Evolutionary conservation across 1,284 basidiomycete genomes (phyloP).

Genomic region (Inonotus hispidus): DNA sequence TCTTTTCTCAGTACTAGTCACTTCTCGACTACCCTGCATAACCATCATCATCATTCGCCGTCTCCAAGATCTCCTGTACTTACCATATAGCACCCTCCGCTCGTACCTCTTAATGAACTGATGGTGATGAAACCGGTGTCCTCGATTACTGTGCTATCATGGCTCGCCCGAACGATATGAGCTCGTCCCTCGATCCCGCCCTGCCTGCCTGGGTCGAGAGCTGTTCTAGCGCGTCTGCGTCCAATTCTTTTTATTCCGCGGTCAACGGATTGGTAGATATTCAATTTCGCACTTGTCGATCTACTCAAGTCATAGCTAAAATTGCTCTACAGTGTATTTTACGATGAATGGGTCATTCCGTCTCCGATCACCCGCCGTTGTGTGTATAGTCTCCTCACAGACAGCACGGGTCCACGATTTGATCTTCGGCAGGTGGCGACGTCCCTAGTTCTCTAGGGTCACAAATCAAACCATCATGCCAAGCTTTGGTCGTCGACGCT

Average conservation of each 20-base stretch:
- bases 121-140: conserved; percentile 1
- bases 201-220: neutral
- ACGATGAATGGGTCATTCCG: neutral
- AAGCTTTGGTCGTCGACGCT: neutral
- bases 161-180: neutral
- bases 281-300: neutral
- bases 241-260: neutral
- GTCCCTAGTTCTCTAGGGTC: neutral
- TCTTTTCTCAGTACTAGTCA: neutral
- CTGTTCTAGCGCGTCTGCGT: neutral
- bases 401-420: neutral
- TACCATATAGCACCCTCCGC: neutral
- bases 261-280: neutral
- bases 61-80: neutral
- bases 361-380: neutral
- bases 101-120: conserved; percentile 1
- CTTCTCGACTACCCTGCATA: neutral
- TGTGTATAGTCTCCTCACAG: neutral
- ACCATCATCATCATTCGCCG: neutral
- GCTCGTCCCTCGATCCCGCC: neutral
- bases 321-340: neutral
- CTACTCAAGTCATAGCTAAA: neutral
- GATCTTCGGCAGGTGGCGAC: neutral
- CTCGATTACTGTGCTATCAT: neutral
- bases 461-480: neutral